Evolutionary conservation across 441 rosid genomes (phyloP), one percentile per base, ranked within the genome.

Genomic region (Adansonia rubrostipa): DNA sequence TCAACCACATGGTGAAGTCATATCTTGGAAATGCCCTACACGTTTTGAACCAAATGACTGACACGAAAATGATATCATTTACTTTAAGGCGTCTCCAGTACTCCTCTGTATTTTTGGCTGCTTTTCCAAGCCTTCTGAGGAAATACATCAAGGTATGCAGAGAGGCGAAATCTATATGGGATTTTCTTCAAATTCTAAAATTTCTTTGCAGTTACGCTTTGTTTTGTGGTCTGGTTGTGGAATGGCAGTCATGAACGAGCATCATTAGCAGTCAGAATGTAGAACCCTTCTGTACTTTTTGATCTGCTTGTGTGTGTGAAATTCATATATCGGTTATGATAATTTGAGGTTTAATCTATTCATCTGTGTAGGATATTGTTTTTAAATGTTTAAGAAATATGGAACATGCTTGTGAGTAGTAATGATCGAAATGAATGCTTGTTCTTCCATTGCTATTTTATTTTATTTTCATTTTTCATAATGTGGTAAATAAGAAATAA

Each of bases 21-120:
- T 96, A 96, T 81, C 92, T 96, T 24, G 98, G 97, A 74, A 96
- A 96, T 83, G 88, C 98, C 0, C 83, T 96, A 60, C 97, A 94
- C 62, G 92, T 96, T 75, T 79, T 96, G 81, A 94, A 96, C 79
- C 99, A 94, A 86, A 96, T 96, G 98, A 96, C 99, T 0, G 98
- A 96, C 77, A 62, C 87, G 4, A 93, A 90, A 73, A 96, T 96
- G 98, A 86, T 96, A 84, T 75, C 98, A 8, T 96, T 89, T 82
- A 92, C 98, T 78, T 80, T 96, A 68, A 84, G 97, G 15, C 92
- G 96, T 33, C 86, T 94, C 61, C 90, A 90, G 80, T 90, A 83
- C 84, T 96, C 99, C 2, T 81, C 96, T 4, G 66, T 91, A 51
- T 87, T 94, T 76, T 82, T 96, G 79, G 87, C 92, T 64, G 97